Evolutionary conservation across 768 basidiomycete species (phyloP), one percentile per base, ranked within the genome.

Genomic region (Floccularia luteovirens): DNA sequence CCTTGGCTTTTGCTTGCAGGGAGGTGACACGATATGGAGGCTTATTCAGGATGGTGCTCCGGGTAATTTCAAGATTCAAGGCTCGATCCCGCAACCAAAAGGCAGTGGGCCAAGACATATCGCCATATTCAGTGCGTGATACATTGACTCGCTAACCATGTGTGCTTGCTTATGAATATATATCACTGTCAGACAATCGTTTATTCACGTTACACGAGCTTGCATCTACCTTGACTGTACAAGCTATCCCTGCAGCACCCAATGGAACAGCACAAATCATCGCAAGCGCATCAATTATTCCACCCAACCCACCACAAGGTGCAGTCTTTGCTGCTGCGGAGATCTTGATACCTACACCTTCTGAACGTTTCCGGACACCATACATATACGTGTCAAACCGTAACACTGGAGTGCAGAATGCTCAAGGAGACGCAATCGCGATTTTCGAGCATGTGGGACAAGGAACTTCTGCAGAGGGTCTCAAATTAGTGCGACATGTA

Each of bases 311-410:
- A 12, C 53, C 59, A 1, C 41, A 46, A 13, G 55, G 54, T 10
- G 52, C 55, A 8, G 27, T 49, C 3, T 79, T 70, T 51, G 75
- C 72, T 7, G 80, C 72, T 1, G 81, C 64, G 6, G 82, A 84
- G 48, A 72, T 85, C 47, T 68, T 83, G 32, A 72, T 82, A 43
- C 74, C 82, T 0, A 45, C 63, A 11, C 62, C 69, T 1, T 68
- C 68, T 1, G 19, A 41, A 2, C 49, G 51, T 16, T 84, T 77
- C 63, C 70, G 68, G 0, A 61, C 48, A 2, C 65, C 72, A 0
- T 77, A 73, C 47, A 71, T 84, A 48, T 86, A 84, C 58, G 69
- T 66, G 14, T 82, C 82, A 3, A 85, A 85, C 60, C 69, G 82
- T 30, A 82, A 84, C 56, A 52, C 62, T 0, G 66, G 64, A 3